phyloP scores from a whole-genome alignment of 2,329 filamentous ascomycete genomes.

The Bipolaris zeicola region DNA sequence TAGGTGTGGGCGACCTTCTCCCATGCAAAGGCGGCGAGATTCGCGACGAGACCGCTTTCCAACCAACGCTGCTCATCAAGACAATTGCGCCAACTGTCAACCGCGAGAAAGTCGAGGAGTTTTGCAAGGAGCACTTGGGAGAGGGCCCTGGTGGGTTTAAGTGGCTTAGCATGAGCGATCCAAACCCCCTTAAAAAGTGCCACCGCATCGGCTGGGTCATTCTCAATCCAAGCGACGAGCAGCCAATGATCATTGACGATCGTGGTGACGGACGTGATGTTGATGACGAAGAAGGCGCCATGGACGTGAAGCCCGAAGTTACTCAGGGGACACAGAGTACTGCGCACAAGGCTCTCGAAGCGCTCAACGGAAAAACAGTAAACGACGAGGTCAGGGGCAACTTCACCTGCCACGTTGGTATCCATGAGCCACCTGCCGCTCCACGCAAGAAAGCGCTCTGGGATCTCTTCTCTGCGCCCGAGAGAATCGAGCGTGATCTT shows the following conservation, averaged over 20 bases:
- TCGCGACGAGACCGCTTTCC: slow-evolving; percentile 83
- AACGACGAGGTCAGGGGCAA: slow-evolving; percentile 92
- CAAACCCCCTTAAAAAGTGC: slow-evolving; percentile 95
- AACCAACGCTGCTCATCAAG: slow-evolving; percentile 95
- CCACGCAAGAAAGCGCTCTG: slow-evolving; percentile 94
- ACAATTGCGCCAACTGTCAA: slow-evolving; percentile 97
- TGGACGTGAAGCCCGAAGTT: slow-evolving; percentile 58
- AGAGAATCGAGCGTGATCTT: slow-evolving; percentile 90
- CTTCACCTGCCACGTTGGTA: slow-evolving; percentile 95
- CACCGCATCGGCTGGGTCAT: slow-evolving; percentile 99
- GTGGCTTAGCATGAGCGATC: slow-evolving; percentile 94
- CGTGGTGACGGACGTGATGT: slow-evolving; percentile 76
- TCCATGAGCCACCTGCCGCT: slow-evolving; percentile 85
- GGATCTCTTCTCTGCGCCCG: slow-evolving; percentile 94
- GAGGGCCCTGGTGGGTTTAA: slow-evolving; percentile 92
- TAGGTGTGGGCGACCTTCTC: slow-evolving; percentile 89
- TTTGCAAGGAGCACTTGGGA: slow-evolving; percentile 92
- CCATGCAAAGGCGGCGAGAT: slow-evolving; percentile 84
- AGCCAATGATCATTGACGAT: slow-evolving; percentile 65
- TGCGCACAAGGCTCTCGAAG: slow-evolving; percentile 85
- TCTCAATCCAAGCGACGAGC: slow-evolving; percentile 79
- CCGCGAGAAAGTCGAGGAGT: slow-evolving; percentile 87
- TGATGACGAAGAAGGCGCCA: slow-evolving; percentile 62
- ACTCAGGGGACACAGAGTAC: slow-evolving; percentile 54
- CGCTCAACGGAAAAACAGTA: slow-evolving; percentile 97